Base-by-base conservation (phyloP, 768 basidiomycete genomes). In the Hypsizygus marmoreus region DNA sequence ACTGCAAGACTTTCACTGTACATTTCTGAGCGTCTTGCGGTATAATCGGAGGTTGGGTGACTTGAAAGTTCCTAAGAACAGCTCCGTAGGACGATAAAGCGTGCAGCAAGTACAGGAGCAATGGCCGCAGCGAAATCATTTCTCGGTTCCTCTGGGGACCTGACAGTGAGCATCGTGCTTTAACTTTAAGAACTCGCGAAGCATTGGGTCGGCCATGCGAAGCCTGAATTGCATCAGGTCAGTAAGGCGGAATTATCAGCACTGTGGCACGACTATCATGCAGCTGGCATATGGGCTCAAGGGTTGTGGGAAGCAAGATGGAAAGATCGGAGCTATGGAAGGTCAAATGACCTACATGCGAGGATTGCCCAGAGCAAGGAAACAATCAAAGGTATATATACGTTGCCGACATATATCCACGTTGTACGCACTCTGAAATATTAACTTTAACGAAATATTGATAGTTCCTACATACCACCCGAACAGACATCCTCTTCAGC, bases 41-140 rank as follows among this genome's bases (percentile, higher is more conserved):
- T n/a, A 89, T 69, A 3, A 81, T 76, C 10, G 84, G 84, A 4
- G 88, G 86, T 51, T 89, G 81, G 8, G 82, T 72, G 43, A 90
- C 85, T 60, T 88, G 86, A 59, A 90, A 90, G 59, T 69, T 70
- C 49, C 70, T 68, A 3, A 89, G 63, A 67, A 81, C 71, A 68
- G 72, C 56, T 67, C 78, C 61, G 53, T 68, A 56, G 71, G 70
- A 45, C 40, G 31, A 40, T 37, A 47, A 53, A 35, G 47, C 51
- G 38, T 34, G 43, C 38, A 59, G 23, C 47, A 52, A 38, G 26
- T 33, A 50, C 30, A 50, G 39, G 43, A 60, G 28, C 45, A 36
- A 20, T 20, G 48, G 35, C 24, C 45, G 53, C 19, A 47, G 54
- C 32, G 33, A 25, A 41, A 45, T 42, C 50, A 55, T 60, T 54